These are phyloP conservation scores for Barnettozyma populi DNA, from an alignment of 805 yeast species.

Conservation along the genomic window DNA sequence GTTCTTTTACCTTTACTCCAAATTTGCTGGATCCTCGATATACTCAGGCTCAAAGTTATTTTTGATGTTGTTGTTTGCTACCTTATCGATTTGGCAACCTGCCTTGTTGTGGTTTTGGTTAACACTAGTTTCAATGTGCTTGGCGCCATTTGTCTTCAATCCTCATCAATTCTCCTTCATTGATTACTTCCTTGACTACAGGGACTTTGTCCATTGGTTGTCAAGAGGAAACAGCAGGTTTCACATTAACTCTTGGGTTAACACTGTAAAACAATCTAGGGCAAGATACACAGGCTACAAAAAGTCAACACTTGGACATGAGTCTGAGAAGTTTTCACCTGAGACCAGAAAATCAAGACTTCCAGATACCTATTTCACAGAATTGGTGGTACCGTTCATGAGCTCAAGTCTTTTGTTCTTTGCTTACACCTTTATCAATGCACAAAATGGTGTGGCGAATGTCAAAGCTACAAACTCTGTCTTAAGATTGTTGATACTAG, in stretches of 20 bases:
- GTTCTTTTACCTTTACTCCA: conserved; percentile 66
- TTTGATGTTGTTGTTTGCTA: conserved; percentile 67
- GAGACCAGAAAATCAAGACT: conserved; percentile 74
- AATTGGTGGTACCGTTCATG: conserved; percentile 65
- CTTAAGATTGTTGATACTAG: conserved; percentile 52
- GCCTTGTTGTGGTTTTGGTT: conserved; percentile 72
- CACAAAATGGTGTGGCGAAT: conserved; percentile 73
- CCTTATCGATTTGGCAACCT: conserved; percentile 76
- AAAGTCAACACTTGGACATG: conserved; percentile 60
- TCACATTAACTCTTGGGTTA: conserved; percentile 75
- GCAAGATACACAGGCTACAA: conserved; percentile 91
- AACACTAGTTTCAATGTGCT: conserved; percentile 56
- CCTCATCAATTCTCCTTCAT: conserved; percentile 70
- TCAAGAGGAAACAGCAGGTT: conserved; percentile 69
- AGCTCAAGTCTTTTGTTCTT: conserved; percentile 63
- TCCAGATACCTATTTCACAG: conserved; percentile 72
- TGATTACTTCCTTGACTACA: conserved; percentile 69
- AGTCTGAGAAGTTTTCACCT: conserved; percentile 53
- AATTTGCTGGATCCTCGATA: conserved; percentile 71
- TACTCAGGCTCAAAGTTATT: conserved; percentile 71
- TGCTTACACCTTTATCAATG: conserved; percentile 75
- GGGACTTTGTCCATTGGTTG: conserved; percentile 65
- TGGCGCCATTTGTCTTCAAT: conserved; percentile 71
- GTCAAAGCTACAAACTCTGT: conserved; percentile 52
- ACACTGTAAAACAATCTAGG: conserved; percentile 67